Evolutionary conservation across 305 asterid genomes (phyloP), one percentile per base, ranked within the genome.

Genomic region (Ilex paraguariensis): DNA sequence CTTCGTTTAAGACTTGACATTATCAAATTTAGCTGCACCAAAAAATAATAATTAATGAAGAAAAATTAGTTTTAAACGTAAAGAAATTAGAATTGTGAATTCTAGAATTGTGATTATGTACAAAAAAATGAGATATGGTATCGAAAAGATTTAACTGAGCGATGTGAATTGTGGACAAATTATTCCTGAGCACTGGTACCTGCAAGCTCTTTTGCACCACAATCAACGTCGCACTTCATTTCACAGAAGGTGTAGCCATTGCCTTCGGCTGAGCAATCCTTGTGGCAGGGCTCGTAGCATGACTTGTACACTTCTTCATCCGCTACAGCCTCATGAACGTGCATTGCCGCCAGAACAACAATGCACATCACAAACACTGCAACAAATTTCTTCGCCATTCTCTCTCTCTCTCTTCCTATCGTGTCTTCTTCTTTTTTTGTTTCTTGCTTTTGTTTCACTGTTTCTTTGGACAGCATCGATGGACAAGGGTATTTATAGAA

Each of bases 191-290:
- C 28, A 21, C 28, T 21, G 1, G 28, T 21, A 21, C 76, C 75
- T 67, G 36, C 13, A 21, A 56, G 6, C 36, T 66, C 73, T 49
- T 63, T 57, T 44, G 3, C 42, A 5, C 54, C 21, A 53, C 82
- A 73, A 3, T 73, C 70, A 4, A 32, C 8, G 59, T 70, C 76
- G 56, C 82, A 77, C 31, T 66, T 77, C 72, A 73, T 64, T 70
- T 77, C 82, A 30, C 82, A 77, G 48, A 51, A 60, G 57, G 76
- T 77, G 59, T 45, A 60, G 48, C 79, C 74, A 7, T 64, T 50
- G 56, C 57, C 76, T 0, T 52, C 12, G 0, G 60, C 13, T 3
- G 56, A 30, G 31, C 72, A 67, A 42, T 54, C 52, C 32, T 44
- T 30, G 31, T 52, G 48, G 52, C 71, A 68, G 8, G 59, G 9